These are phyloP conservation scores for Naganishia kalamii DNA, from an alignment of 768 basidiomycete species.

Conservation along the genomic window DNA sequence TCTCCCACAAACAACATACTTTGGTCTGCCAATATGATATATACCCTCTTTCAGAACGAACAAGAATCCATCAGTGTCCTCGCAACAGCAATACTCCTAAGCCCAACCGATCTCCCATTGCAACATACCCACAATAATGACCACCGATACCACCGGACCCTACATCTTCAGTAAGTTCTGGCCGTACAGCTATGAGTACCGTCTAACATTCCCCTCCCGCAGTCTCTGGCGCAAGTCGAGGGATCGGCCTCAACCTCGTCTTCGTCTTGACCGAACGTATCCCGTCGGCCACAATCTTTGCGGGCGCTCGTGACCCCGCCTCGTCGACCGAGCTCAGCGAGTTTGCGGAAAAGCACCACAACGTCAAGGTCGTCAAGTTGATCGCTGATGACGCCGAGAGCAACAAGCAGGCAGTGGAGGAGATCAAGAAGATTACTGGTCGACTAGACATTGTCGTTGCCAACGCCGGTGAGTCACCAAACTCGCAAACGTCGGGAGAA, in stretches of 20 bases:
- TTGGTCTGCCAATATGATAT: too few species aligned
- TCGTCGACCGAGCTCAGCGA: slow-evolving; percentile 5
- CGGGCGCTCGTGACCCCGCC: slow-evolving; percentile 23
- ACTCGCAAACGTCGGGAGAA: neutral
- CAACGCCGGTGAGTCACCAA: slow-evolving; percentile 28
- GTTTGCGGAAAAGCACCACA: neutral
- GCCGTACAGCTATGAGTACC: neutral
- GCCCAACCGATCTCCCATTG: neutral
- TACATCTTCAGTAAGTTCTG: neutral
- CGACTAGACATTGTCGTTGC: slow-evolving; percentile 36
- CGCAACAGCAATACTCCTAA: neutral
- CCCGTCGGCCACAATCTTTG: slow-evolving; percentile 23
- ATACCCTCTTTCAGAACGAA: too few species aligned
- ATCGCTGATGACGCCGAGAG: slow-evolving; percentile 27
- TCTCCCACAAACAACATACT: too few species aligned
- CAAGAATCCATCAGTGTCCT: too few species aligned
- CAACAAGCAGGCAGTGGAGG: slow-evolving; percentile 27
- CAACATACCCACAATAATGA: neutral
- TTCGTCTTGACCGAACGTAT: slow-evolving; percentile 5
- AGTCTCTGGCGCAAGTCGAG: slow-evolving; percentile 34
- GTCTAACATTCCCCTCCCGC: neutral
- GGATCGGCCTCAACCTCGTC: slow-evolving; percentile 32
- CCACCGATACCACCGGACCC: neutral
- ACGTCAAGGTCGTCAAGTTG: slow-evolving; percentile 25
- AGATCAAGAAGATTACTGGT: slow-evolving; percentile 27